These are phyloP conservation scores for Juncus effusus DNA, from an alignment of 176 grass and related monocot species.

Conservation along the genomic window DNA sequence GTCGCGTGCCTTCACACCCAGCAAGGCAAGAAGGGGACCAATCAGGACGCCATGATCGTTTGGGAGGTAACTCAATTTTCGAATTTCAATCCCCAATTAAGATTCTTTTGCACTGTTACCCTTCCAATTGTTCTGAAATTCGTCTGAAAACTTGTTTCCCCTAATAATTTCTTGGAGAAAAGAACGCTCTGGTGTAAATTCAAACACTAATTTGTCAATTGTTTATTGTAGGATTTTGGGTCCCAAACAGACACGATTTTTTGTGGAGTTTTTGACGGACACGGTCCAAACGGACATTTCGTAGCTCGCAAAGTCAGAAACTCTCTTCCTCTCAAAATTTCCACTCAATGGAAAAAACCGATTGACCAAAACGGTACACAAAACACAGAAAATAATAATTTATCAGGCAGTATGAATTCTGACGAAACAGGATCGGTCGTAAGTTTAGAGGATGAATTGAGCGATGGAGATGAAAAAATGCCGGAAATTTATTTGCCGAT, in stretches of 20 bases:
- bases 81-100: background rate
- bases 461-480: conserved; percentile 33
- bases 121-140: background rate
- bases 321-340: conserved; percentile 61
- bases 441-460: conserved; percentile 24
- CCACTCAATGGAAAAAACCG: conserved; percentile 32
- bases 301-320: conserved; percentile 83
- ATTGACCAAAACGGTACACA: conserved; percentile 24
- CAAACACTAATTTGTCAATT: no score
- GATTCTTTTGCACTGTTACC: background rate
- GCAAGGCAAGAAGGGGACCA: conserved; percentile 69
- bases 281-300: conserved; percentile 86
- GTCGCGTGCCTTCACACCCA: conserved; percentile 55
- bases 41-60: conserved; percentile 76
- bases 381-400: conserved; percentile 8
- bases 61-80: conserved; percentile 52
- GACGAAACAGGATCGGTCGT: conserved; percentile 44
- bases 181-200: background rate
- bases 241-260: conserved; percentile 46
- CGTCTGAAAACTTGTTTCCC: background rate
- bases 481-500: conserved; percentile 41
- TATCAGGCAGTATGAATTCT: conserved; percentile 47
- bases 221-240: conserved; percentile 35
- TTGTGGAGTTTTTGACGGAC: conserved; percentile 95
- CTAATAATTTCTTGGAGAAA: background rate